Evolutionary conservation across 2,329 filamentous ascomycete genomes (phyloP), one percentile per base, ranked within the genome.

Genomic region (Phialocephala subalpina): DNA sequence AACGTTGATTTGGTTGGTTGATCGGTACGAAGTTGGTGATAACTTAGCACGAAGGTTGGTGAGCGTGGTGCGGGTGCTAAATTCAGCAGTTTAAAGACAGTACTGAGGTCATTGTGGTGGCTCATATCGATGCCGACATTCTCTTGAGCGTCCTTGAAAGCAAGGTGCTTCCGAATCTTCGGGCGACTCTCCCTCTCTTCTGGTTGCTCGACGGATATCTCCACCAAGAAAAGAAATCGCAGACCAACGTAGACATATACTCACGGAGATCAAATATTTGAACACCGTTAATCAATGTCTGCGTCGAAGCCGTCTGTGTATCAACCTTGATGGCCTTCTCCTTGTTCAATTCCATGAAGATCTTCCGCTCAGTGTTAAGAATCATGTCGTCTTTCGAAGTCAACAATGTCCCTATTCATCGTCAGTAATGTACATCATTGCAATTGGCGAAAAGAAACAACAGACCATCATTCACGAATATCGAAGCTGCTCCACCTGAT

Each of bases 81-180:
- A 53, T 53, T 18, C 49, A 53, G 49, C 49, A 53, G 49, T 53
- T 53, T 53, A 53, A 53, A 53, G 49, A 53, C 49, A 53, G 18
- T 53, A 53, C 49, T 53, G 49, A 53, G 49, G 49, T 53, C 49
- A 53, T 53, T 27, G 7, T 33, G 25, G 18, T 25, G 45, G 49
- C 12, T 53, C 27, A 53, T 53, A n/a, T 33, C 25, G 49, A 4
- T 53, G 27, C 25, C 49, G 14, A 29, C 25, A 53, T 33, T 8
- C 12, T 29, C 16, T 22, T 53, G 12, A 53, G 14, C 11, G 18
- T 53, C 27, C 3, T 18, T 4, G 49, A 11, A 2, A 6, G 14
- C 18, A 4, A 14, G 12, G 27, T 29, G 25, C 25, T 29, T 29
- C 27, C 25, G 22, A 53, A 18, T 7, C 5, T 18, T 29, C 25